Evolutionary conservation across 352 stramenopile species (phyloP).

Genomic region (Globisporangium nodosum): DNA sequence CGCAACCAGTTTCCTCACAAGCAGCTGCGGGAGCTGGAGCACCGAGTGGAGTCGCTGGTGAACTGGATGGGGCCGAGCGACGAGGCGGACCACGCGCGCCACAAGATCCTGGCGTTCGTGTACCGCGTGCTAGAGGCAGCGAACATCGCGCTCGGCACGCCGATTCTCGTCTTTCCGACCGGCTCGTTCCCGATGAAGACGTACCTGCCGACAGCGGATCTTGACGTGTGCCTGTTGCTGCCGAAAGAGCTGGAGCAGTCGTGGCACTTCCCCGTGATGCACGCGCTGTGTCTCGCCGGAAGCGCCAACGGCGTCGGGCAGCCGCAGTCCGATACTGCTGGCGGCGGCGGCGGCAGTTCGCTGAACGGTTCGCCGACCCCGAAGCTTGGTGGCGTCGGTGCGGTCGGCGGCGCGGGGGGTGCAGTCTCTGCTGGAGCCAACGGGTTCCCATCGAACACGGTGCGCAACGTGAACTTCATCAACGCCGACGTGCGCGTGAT

Average conservation of each 20-base stretch:
- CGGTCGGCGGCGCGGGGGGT: neutral
- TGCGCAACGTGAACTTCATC: slow-evolving; percentile 88
- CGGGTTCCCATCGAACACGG: slow-evolving; percentile 27
- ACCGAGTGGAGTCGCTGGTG: slow-evolving; percentile 36
- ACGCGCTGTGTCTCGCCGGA: slow-evolving; percentile 73
- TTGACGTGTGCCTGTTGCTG: slow-evolving; percentile 82
- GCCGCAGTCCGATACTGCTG: slow-evolving; percentile 6
- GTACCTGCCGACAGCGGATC: slow-evolving; percentile 83
- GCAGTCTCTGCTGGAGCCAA: neutral
- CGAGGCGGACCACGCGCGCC: slow-evolving; percentile 55
- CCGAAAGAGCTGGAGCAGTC: slow-evolving; percentile 71
- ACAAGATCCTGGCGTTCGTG: slow-evolving; percentile 63
- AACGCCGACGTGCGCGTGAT: slow-evolving; percentile 86
- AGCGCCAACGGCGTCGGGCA: slow-evolving; percentile 8
- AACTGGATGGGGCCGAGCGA: slow-evolving; percentile 60
- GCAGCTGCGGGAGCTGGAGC: slow-evolving; percentile 16
- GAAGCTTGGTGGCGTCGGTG: slow-evolving; percentile 1
- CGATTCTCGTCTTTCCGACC: slow-evolving; percentile 61
- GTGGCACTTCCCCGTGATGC: slow-evolving; percentile 83
- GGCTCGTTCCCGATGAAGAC: slow-evolving; percentile 89
- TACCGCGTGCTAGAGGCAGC: slow-evolving; percentile 49
- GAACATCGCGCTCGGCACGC: slow-evolving; percentile 35
- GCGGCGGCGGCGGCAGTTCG: neutral
- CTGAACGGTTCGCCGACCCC: slow-evolving; percentile 21
- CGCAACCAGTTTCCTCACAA: slow-evolving; percentile 36